A percentile compares a stretch with the other conserved stretches of the same genome.
Evolutionary conservation across 768 basidiomycete genomes (phyloP).

Genomic region (Rhizopogon salebrosus): DNA sequence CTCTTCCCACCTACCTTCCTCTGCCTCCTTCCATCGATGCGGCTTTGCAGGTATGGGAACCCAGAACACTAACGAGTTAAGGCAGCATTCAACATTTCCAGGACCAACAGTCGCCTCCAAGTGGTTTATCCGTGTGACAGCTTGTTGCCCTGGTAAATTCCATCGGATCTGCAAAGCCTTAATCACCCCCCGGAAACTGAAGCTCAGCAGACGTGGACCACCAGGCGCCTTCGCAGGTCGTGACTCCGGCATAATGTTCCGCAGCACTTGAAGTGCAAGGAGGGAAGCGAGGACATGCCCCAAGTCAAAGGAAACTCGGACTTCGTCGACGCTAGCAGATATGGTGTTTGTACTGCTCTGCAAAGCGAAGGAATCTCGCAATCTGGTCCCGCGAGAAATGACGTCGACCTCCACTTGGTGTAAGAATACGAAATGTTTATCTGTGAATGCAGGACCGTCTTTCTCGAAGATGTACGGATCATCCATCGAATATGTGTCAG

Average conservation of each 20-base stretch:
- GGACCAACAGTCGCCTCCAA: conserved; percentile 14
- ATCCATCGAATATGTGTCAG: conserved; percentile 64
- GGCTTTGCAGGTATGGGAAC: conserved; percentile 44
- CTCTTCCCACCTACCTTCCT: conserved; percentile 66
- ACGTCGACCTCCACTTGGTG: conserved; percentile 26
- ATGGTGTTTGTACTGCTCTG: conserved; percentile 32
- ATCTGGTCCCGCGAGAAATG: conserved; percentile 13
- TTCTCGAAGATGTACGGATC: conserved; percentile 54
- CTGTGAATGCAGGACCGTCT: conserved; percentile 39
- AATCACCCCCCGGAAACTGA: conserved; percentile 28
- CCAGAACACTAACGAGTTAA: conserved; percentile 46
- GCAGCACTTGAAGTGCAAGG: conserved; percentile 39
- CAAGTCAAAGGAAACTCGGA: conserved; percentile 51
- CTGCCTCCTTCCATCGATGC: conserved; percentile 30
- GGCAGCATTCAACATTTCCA: conserved; percentile 26
- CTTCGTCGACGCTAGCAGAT: conserved; percentile 45
- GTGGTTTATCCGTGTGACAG: conserved; percentile 33
- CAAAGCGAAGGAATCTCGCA: conserved; percentile 1
- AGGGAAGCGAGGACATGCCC: conserved; percentile 67
- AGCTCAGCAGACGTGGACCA: conserved; percentile 4
- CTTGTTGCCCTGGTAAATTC: conserved; percentile 42
- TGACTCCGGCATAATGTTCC: conserved; percentile 35
- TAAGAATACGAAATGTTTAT: conserved; percentile 41
- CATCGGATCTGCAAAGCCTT: conserved; percentile 44
- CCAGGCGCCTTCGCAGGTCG: background rate